phyloP scores from a whole-genome alignment of 2,329 filamentous ascomycete species.

The Nemania sp. region DNA sequence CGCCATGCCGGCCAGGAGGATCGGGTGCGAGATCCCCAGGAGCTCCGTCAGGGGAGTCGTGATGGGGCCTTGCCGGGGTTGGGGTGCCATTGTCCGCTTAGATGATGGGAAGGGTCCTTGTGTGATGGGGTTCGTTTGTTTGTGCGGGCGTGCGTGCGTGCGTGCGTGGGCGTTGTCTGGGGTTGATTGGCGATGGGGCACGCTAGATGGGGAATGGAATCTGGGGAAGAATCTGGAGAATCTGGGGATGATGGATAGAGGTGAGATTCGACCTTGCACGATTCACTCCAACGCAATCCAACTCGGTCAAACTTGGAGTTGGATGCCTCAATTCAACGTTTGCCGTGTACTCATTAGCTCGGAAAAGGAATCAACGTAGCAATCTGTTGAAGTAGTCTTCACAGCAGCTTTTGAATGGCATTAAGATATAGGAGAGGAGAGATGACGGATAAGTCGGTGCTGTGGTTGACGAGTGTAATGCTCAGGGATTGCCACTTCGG shows the following conservation, averaged over 20 bases:
- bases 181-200: background rate
- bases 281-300: no score
- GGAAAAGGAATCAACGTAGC: no score
- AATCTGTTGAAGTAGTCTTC: no score
- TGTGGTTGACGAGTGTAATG: background rate
- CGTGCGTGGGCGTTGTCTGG: no score
- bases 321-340: background rate
- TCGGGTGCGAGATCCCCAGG: slow-evolving; percentile 82
- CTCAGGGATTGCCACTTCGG: background rate
- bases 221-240: background rate
- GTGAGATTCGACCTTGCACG: background rate
- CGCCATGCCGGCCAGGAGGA: slow-evolving; percentile 94
- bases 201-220: background rate
- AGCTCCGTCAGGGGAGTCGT: slow-evolving; percentile 78
- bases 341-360: background rate
- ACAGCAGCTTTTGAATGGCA: background rate
- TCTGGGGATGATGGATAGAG: background rate
- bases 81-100: slow-evolving; percentile 46
- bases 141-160: no score
- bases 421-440: background rate
- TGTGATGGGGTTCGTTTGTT: no score
- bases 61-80: slow-evolving; percentile 54
- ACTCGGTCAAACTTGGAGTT: no score
- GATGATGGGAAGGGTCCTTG: no score
- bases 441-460: background rate